Base-by-base conservation (phyloP, 2,329 filamentous ascomycete species). In the Biscogniauxia mediterranea region DNA sequence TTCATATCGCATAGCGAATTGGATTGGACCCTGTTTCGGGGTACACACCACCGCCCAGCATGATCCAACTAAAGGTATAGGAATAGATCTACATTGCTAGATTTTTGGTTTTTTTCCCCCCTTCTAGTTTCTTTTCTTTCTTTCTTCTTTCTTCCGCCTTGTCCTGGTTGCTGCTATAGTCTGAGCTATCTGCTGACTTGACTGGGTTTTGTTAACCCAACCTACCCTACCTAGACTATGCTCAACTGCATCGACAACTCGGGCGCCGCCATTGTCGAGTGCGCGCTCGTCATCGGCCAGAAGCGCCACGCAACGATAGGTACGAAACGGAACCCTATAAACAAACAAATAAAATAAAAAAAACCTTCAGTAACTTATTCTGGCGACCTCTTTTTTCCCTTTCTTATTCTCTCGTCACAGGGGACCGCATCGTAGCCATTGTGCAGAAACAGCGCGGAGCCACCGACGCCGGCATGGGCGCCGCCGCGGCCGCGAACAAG, bases 161-260 rank as follows among this genome's bases (percentile, higher is more conserved):
- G 23, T 5, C 23, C 23, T 23, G 23, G 23, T 23, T 5, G 23
- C 5, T 23, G 19, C 25, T 23, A 13, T 32, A 52, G 9, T 9
- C 2, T 19, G 25, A 42, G 42, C 15, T 50, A 23, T 21, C 21
- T 42, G 52, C 52, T 25, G 5, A 13, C 13, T 21, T 21, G 20
- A 32, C 28, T 32, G 28, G 11, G 11, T 4, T 2, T 23, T 23
- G 23, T 23, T 23, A n/a, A n/a, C n/a, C n/a, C 23, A 23, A 2
- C 5, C 23, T 23, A 2, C 23, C 23, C 23, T 23, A 23, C n/a
- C 38, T 69, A 97, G 95, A 91, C 93, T 76, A 92, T 99, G 87
- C 86, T 99, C 72, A 97, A 95, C 81, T 98, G 95, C 89, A 98
- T 99, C 87, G 95, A 99, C 89, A 99, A 97, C 83, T 98, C 95